These are phyloP conservation scores for Phytophthora agathidicida DNA, from an alignment of 352 stramenopile genomes.

Conservation along the genomic window DNA sequence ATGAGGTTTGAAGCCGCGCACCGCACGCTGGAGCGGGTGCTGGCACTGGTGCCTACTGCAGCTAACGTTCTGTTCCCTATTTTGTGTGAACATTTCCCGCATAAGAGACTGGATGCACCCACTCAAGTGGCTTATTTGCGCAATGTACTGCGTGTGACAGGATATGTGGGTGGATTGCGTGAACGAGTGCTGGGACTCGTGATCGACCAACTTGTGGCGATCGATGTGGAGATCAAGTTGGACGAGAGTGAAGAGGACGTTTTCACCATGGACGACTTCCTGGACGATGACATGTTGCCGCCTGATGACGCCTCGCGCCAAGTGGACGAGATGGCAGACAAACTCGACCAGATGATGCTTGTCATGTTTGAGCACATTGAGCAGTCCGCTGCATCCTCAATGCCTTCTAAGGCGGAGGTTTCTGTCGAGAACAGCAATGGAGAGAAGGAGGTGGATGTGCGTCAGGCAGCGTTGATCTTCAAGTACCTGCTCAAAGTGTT, in stretches of 20 bases:
- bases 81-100: constrained; percentile 78
- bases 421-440: not conserved
- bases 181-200: constrained; percentile 87
- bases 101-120: constrained; percentile 77
- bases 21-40: constrained; percentile 62
- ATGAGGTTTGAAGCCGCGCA: constrained; percentile 68
- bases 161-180: constrained; percentile 69
- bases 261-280: constrained; percentile 84
- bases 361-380: constrained; percentile 90
- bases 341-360: constrained; percentile 90
- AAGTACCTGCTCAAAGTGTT: constrained; percentile 86
- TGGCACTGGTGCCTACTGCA: constrained; percentile 77
- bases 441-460: constrained; percentile 41
- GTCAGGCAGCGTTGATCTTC: constrained; percentile 69
- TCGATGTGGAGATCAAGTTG: constrained; percentile 91
- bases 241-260: constrained; percentile 88
- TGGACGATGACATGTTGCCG: constrained; percentile 79
- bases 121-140: constrained; percentile 75
- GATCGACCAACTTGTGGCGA: constrained; percentile 83
- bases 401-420: not conserved
- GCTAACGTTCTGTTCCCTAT: constrained; percentile 80
- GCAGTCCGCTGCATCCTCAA: constrained; percentile 16
- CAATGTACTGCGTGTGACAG: constrained; percentile 75
- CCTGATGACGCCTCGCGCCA: constrained; percentile 42
- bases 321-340: constrained; percentile 87